Evolutionary conservation across 2,329 filamentous ascomycete species (phyloP).

Genomic region (Dryadomyces quercivorus): DNA sequence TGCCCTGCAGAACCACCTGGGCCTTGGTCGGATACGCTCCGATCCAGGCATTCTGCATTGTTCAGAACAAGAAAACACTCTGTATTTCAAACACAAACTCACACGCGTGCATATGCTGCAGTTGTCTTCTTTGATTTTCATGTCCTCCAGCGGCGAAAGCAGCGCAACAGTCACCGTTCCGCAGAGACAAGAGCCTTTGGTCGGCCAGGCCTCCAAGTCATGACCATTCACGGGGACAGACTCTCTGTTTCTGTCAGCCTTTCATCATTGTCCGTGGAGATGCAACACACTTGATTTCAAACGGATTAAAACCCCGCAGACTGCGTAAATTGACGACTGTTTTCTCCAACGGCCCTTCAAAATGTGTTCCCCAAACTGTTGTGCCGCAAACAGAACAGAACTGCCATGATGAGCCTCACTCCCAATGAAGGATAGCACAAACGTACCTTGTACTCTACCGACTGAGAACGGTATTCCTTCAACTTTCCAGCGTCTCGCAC

Average conservation of each 20-base stretch:
- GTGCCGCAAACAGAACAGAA: conserved; percentile 9
- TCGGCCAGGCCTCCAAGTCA: background rate
- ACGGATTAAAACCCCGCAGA: conserved; percentile 2
- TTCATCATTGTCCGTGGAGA: background rate
- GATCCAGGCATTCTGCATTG: conserved; percentile 7
- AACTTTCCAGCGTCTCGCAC: conserved; percentile 1
- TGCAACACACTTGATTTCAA: background rate
- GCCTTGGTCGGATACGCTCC: conserved; percentile 6
- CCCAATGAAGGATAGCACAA: background rate
- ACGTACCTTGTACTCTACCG: background rate
- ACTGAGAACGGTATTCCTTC: background rate
- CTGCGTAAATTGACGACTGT: conserved; percentile 3
- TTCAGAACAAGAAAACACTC: background rate
- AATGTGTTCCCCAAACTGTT: background rate
- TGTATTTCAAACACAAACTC: background rate
- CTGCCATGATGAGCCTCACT: background rate
- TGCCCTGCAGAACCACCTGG: conserved; percentile 4
- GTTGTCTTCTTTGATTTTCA: conserved; percentile 9
- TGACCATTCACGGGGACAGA: no score
- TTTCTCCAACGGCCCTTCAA: background rate
- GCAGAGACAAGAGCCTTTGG: conserved; percentile 7
- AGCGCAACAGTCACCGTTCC: conserved; percentile 8
- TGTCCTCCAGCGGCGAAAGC: background rate
- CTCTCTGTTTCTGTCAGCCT: no score
- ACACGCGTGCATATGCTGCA: conserved; percentile 11